Evolutionary conservation across 2,329 filamentous ascomycete genomes (phyloP), one percentile per base, ranked within the genome.

Genomic region (Sarocladium oryzae): DNA sequence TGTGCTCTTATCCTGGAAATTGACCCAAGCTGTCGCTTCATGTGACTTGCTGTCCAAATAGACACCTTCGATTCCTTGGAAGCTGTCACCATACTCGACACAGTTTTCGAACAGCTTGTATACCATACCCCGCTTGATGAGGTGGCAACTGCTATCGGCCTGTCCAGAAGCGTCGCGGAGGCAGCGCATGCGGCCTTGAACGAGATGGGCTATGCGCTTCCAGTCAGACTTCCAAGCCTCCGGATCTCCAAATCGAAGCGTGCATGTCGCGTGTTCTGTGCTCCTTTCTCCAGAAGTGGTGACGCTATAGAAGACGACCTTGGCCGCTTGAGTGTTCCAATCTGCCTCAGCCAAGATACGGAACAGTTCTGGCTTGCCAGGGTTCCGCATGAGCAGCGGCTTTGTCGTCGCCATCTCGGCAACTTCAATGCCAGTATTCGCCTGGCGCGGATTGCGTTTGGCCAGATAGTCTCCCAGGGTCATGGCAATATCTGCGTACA

Each of bases 401-500:
- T 37, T 15, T 6, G 35, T 37, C 7, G 16, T 18, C 8, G 11
- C 35, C 35, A 37, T 37, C 7, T 37, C 35, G 35, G 11, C 11
- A 15, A 37, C 35, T 15, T 37, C 35, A 37, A 30, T 16, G 35
- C 35, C 35, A 6, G n/a, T 37, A 15, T 37, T 37, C 7, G 35
- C 16, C n/a, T 18, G 6, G 16, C 11, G 11, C 35, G 11, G 35
- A 16, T 18, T 37, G 5, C n/a, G 35, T 15, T 18, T 37, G 8
- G 35, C n/a, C 35, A 54, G 16, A 33, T 86, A 85, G 56, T 81
- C 74, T 50, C 75, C 77, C n/a, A 85, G 66, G 2, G 82, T 86
- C 65, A 81, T 74, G 2, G 78, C 80, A 66, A 85, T 84, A 55
- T 86, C 83, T 11, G 78, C 81, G 54, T 84, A 61, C 8, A 57